Conservation (phyloP, 495 filamentous ascomycete species). For the Penicillium chermesinum region DNA sequence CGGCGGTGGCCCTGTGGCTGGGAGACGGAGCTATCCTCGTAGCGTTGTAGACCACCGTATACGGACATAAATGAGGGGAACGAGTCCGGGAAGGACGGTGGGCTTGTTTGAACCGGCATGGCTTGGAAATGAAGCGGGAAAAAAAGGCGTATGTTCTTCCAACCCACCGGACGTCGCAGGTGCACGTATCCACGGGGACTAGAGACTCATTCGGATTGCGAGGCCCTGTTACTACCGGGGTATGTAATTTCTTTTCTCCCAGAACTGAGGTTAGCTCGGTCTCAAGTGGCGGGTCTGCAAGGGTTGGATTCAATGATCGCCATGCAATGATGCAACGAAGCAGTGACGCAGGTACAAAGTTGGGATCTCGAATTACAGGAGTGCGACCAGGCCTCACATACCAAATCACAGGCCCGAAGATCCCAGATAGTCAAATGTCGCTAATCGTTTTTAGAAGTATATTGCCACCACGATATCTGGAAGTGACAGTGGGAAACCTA, state of each 20-base stretch:
- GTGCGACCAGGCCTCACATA: conserved; percentile 14
- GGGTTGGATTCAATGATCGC: conserved; percentile 22
- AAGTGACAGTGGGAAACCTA: background rate
- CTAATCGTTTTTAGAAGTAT: too few species aligned
- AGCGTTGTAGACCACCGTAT: conserved; percentile 42
- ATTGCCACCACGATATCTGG: background rate
- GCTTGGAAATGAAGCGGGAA: conserved; percentile 11
- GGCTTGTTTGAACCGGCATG: conserved; percentile 46
- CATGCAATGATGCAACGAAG: conserved; percentile 14
- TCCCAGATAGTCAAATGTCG: too few species aligned
- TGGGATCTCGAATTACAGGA: conserved; percentile 2
- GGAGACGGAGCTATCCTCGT: conserved; percentile 25
- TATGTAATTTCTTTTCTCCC: conserved; percentile 37
- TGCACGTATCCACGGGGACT: conserved; percentile 15
- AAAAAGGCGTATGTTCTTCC: conserved; percentile 8
- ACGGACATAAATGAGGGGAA: conserved; percentile 72
- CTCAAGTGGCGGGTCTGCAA: conserved; percentile 14
- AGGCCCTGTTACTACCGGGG: conserved; percentile 40
- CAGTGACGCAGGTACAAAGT: conserved; percentile 13
- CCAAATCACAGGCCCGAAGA: conserved; percentile 13
- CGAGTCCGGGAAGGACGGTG: conserved; percentile 51
- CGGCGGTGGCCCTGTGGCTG: conserved; percentile 27
- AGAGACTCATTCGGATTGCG: conserved; percentile 20
- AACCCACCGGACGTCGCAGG: conserved; percentile 18
- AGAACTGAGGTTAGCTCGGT: conserved; percentile 21